Conservation (phyloP, 352 stramenopile species). For the Saprolegnia parasitica region DNA sequence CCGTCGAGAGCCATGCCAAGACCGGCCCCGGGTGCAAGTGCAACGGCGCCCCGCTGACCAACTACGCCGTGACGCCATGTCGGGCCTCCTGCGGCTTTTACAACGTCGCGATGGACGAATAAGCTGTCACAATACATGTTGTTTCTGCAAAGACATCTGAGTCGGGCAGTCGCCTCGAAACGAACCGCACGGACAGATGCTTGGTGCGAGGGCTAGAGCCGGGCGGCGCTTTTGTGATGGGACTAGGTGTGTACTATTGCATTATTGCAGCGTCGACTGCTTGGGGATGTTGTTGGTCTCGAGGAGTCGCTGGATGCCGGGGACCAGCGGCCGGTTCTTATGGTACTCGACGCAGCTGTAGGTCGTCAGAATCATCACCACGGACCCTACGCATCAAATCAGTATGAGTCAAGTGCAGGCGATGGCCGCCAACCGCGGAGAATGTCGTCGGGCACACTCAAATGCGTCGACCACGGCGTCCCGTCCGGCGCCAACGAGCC, state of each 20-base stretch:
- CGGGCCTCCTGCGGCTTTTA: no score
- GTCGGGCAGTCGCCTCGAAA: no score
- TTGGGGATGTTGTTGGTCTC: background rate
- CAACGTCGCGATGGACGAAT: no score
- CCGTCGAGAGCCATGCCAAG: no score
- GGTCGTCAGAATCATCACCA: background rate
- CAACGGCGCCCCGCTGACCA: no score
- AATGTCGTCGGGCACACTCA: background rate
- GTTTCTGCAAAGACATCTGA: no score
- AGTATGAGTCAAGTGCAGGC: background rate
- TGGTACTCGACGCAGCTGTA: constrained; percentile 15
- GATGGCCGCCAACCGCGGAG: background rate
- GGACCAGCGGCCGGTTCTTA: constrained; percentile 8
- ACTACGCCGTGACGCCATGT: no score
- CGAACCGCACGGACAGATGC: no score
- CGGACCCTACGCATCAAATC: background rate
- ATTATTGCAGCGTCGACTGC: background rate
- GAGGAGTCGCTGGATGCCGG: background rate
- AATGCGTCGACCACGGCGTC: background rate
- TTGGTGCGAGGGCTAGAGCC: background rate
- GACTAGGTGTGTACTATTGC: background rate
- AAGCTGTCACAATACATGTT: no score
- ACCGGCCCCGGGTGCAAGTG: no score
- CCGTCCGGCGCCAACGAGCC: background rate
- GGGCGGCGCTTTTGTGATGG: background rate